A percentile compares a stretch with the other conserved stretches of the same genome.
Conservation (phyloP, 1,284 basidiomycete species). For the Ustilago esculenta region DNA sequence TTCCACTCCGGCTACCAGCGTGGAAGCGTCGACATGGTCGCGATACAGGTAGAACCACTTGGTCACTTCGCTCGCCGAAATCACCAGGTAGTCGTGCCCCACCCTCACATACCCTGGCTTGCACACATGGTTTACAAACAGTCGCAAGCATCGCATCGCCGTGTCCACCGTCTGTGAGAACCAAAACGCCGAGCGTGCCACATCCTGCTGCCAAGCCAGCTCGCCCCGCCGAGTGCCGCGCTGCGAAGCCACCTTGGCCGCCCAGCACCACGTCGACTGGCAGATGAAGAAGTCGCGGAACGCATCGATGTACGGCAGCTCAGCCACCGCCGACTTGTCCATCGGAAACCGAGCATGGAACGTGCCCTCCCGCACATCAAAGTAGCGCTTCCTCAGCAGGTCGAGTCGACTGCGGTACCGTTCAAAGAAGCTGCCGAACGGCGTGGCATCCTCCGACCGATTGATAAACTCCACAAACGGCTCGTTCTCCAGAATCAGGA, state of each 20-base stretch:
- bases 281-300: slow-evolving; percentile 41
- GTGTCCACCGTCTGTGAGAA: slow-evolving; percentile 36
- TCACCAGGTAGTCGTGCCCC: slow-evolving; percentile 46
- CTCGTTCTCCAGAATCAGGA: slow-evolving; percentile 30
- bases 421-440: slow-evolving; percentile 36
- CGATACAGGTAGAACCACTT: slow-evolving; percentile 48
- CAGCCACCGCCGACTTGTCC: slow-evolving; percentile 44
- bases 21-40: slow-evolving; percentile 31
- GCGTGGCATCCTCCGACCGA: slow-evolving; percentile 25
- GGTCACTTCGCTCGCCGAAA: slow-evolving; percentile 36
- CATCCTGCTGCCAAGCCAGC: slow-evolving; percentile 21
- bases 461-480: slow-evolving; percentile 28
- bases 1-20: slow-evolving; percentile 19
- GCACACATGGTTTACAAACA: slow-evolving; percentile 34
- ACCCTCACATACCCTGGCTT: slow-evolving; percentile 42
- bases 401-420: slow-evolving; percentile 30
- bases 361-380: slow-evolving; percentile 26
- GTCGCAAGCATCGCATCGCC: slow-evolving; percentile 31
- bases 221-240: background rate
- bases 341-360: slow-evolving; percentile 35
- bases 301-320: slow-evolving; percentile 38
- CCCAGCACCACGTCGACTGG: slow-evolving; percentile 48
- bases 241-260: slow-evolving; percentile 23
- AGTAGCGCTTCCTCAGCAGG: slow-evolving; percentile 29
- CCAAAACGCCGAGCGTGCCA: slow-evolving; percentile 31